Percentiles rank a stretch among this genome's conserved stretches.
phyloP scores from a whole-genome alignment of 139 green algal species.

The Asterochloris sp. region DNA sequence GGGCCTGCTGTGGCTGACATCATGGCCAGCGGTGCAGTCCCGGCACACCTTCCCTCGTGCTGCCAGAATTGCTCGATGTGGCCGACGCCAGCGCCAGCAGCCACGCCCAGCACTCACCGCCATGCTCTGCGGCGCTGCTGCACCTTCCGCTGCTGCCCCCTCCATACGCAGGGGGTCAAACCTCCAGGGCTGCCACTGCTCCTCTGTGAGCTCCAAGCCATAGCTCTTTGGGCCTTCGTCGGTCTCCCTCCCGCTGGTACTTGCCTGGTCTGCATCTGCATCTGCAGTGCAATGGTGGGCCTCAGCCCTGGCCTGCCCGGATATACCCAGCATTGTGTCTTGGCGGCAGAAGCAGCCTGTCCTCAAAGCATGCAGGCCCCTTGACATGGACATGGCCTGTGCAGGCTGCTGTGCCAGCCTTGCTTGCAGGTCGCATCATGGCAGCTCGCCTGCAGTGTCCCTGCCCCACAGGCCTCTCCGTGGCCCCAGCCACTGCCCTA shows the following conservation, averaged over 20 bases:
- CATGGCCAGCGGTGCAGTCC: too few species aligned
- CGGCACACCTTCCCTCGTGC: too few species aligned
- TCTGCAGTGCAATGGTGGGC: neutral
- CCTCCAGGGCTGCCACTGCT: conserved; percentile 37
- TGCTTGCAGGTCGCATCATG: too few species aligned
- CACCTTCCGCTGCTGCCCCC: neutral
- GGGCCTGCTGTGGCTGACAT: too few species aligned
- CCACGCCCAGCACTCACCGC: neutral
- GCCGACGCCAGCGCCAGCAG: neutral
- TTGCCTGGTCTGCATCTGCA: neutral
- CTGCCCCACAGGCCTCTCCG: too few species aligned
- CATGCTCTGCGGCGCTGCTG: neutral
- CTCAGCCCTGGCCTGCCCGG: neutral
- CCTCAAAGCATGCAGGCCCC: neutral
- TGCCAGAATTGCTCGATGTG: too few species aligned
- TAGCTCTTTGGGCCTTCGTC: conserved; percentile 6
- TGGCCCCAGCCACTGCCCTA: too few species aligned
- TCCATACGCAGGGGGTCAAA: conserved; percentile 8
- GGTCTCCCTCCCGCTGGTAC: neutral
- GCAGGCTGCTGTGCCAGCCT: too few species aligned
- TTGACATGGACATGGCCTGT: neutral
- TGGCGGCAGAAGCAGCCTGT: neutral
- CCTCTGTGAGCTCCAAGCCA: conserved; percentile 35
- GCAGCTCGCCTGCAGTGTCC: too few species aligned
- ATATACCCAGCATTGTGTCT: neutral